These are phyloP conservation scores for Mycena rebaudengoi DNA, from an alignment of 768 basidiomycete genomes.

Conservation along the genomic window DNA sequence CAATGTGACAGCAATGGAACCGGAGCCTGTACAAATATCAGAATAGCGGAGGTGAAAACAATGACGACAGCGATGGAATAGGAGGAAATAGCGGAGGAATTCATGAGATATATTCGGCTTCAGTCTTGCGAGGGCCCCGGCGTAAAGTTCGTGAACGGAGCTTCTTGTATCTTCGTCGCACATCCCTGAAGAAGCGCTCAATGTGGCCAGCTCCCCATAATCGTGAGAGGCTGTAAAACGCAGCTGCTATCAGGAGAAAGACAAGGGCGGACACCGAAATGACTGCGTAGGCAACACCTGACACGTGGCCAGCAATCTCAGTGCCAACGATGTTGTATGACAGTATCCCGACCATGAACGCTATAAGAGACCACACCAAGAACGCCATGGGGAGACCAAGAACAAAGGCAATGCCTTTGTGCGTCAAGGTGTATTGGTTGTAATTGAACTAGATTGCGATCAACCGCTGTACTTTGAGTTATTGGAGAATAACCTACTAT, in stretches of 20 bases:
- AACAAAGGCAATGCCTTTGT: slow-evolving; percentile 6
- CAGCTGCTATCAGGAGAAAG: not conserved
- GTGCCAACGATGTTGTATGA: slow-evolving; percentile 13
- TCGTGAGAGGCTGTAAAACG: slow-evolving; percentile 6
- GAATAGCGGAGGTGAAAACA: too few species aligned
- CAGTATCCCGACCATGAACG: slow-evolving; percentile 13
- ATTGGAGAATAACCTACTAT: not conserved
- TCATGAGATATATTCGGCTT: too few species aligned
- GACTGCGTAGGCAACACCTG: slow-evolving; percentile 2
- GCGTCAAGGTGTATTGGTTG: slow-evolving; percentile 6
- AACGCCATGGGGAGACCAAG: slow-evolving; percentile 16
- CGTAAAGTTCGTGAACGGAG: not conserved
- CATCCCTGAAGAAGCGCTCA: not conserved
- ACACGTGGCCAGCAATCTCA: not conserved
- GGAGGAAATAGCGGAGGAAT: too few species aligned
- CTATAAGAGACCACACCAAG: slow-evolving; percentile 11
- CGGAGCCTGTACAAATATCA: too few species aligned
- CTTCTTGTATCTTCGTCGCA: not conserved
- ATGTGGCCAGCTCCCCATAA: slow-evolving; percentile 1
- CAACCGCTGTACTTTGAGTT: not conserved
- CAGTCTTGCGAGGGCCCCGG: too few species aligned
- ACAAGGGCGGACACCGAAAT: slow-evolving; percentile 4
- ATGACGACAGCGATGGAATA: too few species aligned
- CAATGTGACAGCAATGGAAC: too few species aligned
- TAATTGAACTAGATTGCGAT: not conserved